Base-by-base conservation (phyloP, 345 rosid genomes). In the Fremontodendron californicum region DNA sequence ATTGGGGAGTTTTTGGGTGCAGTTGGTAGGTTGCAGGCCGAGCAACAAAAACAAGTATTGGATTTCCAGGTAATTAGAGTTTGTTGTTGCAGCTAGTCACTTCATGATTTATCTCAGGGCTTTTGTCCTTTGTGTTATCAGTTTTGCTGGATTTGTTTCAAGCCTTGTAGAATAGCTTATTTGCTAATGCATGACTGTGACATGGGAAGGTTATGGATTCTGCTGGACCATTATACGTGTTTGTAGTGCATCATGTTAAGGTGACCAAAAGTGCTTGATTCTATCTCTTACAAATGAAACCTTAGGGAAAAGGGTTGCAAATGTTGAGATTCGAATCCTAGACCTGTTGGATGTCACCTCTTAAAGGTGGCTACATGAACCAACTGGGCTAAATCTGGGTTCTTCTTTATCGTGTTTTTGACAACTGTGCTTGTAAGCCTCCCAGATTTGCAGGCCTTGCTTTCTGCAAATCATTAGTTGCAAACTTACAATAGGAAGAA, bases 11-110 rank as follows among this genome's bases (percentile, higher is more conserved):
- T 94, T 69, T 81, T 92, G 78, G 75, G 98, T 80, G 78, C 81
- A 3, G 61, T 92, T 29, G 94, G 97, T 33, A 89, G 89, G 82
- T 74, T 94, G 78, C 97, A 92, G 84, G 90, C 95, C 7, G 97
- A 94, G 87, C 98, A 91, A 75, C 98, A 89, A 79, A 94, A 86
- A 81, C 97, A 93, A 88, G 89, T 91, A 68, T 90, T 87, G 78
- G 96, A 88, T 57, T 92, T 93, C 75, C 97, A 90, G 97, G 97
- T 92, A 80, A 67, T 75, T 78, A n/a, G 40, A 4, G 21, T 60
- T 4, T 45, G 12, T 60, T 35, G 39, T 40, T 55, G 55, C 42
- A 46, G 29, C 35, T 55, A 74, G 9, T 58, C 15, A 10, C 31
- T 52, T 49, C 42, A 49, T 46, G 23, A 33, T 48, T 10, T 49